Percentiles rank a stretch among this genome's conserved stretches.
Conservation (phyloP, 164 flowering plant genomes). For the Piper betle region DNA sequence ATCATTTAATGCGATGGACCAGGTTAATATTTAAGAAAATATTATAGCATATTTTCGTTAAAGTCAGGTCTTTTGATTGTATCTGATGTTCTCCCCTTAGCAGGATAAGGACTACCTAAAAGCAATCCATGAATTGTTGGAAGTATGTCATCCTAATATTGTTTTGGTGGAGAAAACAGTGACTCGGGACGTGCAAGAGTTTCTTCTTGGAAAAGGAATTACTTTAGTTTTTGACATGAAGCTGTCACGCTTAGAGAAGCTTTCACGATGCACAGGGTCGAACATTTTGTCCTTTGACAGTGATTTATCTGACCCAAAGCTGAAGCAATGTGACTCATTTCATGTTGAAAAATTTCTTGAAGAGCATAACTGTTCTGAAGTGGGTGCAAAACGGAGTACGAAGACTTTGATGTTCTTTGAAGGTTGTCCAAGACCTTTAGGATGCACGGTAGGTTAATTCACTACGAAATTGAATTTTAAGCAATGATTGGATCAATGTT, state of each 20-base stretch:
- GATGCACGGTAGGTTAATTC: slow-evolving; percentile 64
- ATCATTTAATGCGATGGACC: slow-evolving; percentile 60
- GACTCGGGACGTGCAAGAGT: slow-evolving; percentile 73
- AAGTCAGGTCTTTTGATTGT: not conserved
- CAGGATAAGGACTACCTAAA: slow-evolving; percentile 53
- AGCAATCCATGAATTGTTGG: slow-evolving; percentile 46
- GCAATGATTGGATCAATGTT: not conserved
- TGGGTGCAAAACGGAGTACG: slow-evolving; percentile 53
- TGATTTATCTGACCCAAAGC: slow-evolving; percentile 28
- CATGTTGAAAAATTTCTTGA: slow-evolving; percentile 64
- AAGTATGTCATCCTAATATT: slow-evolving; percentile 63
- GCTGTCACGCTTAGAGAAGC: slow-evolving; percentile 71
- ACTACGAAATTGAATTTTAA: not conserved
- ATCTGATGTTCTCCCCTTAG: slow-evolving; percentile 8
- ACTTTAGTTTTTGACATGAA: slow-evolving; percentile 93
- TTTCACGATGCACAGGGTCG: slow-evolving; percentile 83
- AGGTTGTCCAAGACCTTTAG: slow-evolving; percentile 68
- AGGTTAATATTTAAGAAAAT: slow-evolving; percentile 28
- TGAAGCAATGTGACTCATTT: slow-evolving; percentile 68
- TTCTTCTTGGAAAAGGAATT: slow-evolving; percentile 55
- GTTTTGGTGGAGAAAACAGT: slow-evolving; percentile 83
- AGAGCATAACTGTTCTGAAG: slow-evolving; percentile 40
- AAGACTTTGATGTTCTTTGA: slow-evolving; percentile 92
- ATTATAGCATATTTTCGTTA: not conserved
- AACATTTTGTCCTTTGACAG: slow-evolving; percentile 47